Conservation (phyloP, 352 stramenopile species). For the Globisporangium canariense region DNA sequence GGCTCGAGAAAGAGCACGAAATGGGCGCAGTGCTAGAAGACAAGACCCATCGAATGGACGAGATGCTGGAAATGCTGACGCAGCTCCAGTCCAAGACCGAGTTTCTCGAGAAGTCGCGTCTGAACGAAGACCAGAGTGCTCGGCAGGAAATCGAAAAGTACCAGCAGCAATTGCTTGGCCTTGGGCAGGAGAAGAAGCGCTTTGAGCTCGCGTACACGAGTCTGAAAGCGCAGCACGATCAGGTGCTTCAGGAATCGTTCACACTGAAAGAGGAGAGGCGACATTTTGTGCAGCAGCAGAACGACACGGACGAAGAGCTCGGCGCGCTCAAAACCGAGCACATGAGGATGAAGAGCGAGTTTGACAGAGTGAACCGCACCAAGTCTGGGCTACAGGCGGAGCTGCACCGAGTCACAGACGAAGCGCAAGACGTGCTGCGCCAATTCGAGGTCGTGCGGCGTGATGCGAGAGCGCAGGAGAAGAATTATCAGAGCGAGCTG, state of each 20-base stretch:
- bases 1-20: conserved; percentile 29
- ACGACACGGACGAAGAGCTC: conserved; percentile 35
- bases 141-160: conserved; percentile 38
- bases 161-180: conserved; percentile 30
- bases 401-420: conserved; percentile 46
- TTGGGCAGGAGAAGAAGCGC: conserved; percentile 38
- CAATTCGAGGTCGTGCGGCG: conserved; percentile 61
- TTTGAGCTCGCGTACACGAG: conserved; percentile 27
- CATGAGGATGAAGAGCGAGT: conserved; percentile 30
- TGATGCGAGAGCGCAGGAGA: conserved; percentile 44
- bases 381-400: conserved; percentile 55
- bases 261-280: conserved; percentile 35
- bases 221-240: conserved; percentile 28
- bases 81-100: conserved; percentile 49
- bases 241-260: conserved; percentile 25
- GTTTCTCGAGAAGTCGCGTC: conserved; percentile 43
- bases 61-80: conserved; percentile 68
- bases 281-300: conserved; percentile 22
- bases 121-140: conserved; percentile 33
- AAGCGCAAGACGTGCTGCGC: conserved; percentile 51
- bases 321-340: conserved; percentile 18
- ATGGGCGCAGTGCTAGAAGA: conserved; percentile 33
- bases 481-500: conserved; percentile 32
- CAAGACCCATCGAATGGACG: conserved; percentile 44
- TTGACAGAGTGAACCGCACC: conserved; percentile 36